Base-by-base conservation (phyloP, 2,329 filamentous ascomycete genomes). In the Didymella keratinophila region DNA sequence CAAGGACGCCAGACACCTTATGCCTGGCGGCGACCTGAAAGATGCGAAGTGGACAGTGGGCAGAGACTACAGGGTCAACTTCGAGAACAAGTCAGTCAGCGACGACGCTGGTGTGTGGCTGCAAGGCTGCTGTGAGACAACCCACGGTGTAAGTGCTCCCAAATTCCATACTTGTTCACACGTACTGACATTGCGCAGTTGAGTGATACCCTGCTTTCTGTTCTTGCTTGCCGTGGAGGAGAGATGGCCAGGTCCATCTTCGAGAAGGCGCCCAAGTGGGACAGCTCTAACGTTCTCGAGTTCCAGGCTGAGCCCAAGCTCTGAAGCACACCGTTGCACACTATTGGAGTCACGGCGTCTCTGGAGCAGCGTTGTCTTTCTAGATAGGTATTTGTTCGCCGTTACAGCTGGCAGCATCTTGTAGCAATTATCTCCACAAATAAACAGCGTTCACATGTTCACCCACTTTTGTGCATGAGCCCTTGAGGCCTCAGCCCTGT, bases 81-180 rank as follows among this genome's bases (percentile, higher is more conserved):
- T 96, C 73, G 83, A 85, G 47, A 80, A 85, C 1, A 88, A 85
- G 28, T 83, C 85, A 46, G 89, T 98, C 32, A 84, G 87, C n/a
- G 73, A 83, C 0, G 86, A 88, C 43, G 89, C 92, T 14, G 93
- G 93, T 3, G 83, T 98, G 58, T 98, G 91, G 89, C 82, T 98
- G 68, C 95, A 98, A 76, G 94, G 94, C 30, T 97, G 93, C 80
- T 96, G 93, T 75, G 93, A 98, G 81, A 87, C 84, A 61, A 96
- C 93, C 32, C 94, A 98, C 77, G 94, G 94, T 59, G 90, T 94
- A 85, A 87, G 90, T 87, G 11, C 21, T 47, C 11, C 28, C 18
- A 21, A 10, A 7, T 9, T 8, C 11, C 12, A 36, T 27, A 9
- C 21, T n/a, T 30, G 14, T 7, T 18, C 5, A 7, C 1, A 14